Base-by-base conservation (phyloP, 331 rosid genomes). In the Phaseolus coccineus region DNA sequence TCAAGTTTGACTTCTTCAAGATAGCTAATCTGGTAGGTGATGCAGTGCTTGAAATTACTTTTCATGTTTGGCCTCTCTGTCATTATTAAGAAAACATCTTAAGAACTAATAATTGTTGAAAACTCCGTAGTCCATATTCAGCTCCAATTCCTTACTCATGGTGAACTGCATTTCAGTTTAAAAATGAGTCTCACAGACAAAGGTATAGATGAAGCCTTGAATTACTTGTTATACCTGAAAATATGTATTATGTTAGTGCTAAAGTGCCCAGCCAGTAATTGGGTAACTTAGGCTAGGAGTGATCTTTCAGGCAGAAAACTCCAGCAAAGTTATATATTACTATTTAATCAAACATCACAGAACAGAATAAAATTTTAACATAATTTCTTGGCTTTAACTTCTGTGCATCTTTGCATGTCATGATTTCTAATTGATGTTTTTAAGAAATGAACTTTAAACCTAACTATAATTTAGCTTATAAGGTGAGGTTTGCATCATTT, bases 11-110 rank as follows among this genome's bases (percentile, higher is more conserved):
- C 64, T 82, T 63, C 83, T 88, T 88, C 88, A 88, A 85, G 78
- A 94, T 94, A 69, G 93, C 87, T 71, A 82, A 90, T 79, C 71
- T 91, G 89, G 98, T 87, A 71, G 42, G 84, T 78, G 19, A 50
- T 12, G 30, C 25, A 22, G 39, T 62, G 37, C 58, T 46, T 5
- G 11, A 6, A 74, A 25, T 69, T 47, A 28, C 73, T 48, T 81
- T 61, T 35, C 72, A 81, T 69, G 16, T 75, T 48, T 57, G 22
- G n/a, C 50, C 24, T 28, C 52, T 37, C 53, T 19, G 24, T 64
- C 63, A 28, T 63, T 33, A 7, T 63, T 59, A 61, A 4, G 40
- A 61, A 61, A 61, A 30, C 5, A 59, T 25, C 10, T 35, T 35
- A 11, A 48, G 25, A 25, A 76, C 5, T 40, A 48, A 10, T 30